A percentile compares a stretch with the other conserved stretches of the same genome.
Evolutionary conservation across 495 filamentous ascomycete species (phyloP).

Genomic region (Lindgomyces ingoldianus): DNA sequence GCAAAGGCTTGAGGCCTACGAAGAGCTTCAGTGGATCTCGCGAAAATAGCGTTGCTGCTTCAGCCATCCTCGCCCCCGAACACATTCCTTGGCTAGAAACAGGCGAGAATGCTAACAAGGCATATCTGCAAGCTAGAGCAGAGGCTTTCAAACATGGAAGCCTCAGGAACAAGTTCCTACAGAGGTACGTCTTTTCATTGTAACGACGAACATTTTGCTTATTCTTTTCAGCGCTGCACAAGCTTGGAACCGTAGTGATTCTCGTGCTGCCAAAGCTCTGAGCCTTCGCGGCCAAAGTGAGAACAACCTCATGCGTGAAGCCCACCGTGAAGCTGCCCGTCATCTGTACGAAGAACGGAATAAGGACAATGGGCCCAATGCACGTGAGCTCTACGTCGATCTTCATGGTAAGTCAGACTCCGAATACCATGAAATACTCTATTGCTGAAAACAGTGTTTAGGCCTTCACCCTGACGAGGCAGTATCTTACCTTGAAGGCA

Average conservation of each 20-base stretch:
- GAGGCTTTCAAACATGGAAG: constrained; percentile 97
- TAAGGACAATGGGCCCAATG: constrained; percentile 58
- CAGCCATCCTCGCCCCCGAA: constrained; percentile 81
- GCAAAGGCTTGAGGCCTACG: constrained; percentile 29
- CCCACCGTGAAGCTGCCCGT: constrained; percentile 90
- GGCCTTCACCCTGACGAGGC: constrained; percentile 94
- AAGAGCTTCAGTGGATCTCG: constrained; percentile 61
- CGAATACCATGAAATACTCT: neutral
- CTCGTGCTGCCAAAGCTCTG: constrained; percentile 91
- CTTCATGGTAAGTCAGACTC: constrained; percentile 63
- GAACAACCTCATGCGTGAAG: constrained; percentile 96
- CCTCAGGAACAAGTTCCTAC: constrained; percentile 93
- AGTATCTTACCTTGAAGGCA: constrained; percentile 86
- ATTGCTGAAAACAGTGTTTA: constrained; percentile 17
- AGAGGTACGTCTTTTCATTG: constrained; percentile 61
- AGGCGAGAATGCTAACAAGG: constrained; percentile 83
- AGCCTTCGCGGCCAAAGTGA: constrained; percentile 92
- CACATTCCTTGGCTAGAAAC: constrained; percentile 98
- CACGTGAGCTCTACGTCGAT: constrained; percentile 85
- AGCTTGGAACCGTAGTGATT: constrained; percentile 99
- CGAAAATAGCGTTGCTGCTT: constrained; percentile 77
- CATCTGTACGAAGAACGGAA: constrained; percentile 94
- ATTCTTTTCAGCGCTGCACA: constrained; percentile 74
- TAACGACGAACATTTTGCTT: neutral
- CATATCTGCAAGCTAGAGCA: constrained; percentile 88